Evolutionary conservation across 176 grass and related monocot species (phyloP), one percentile per base, ranked within the genome.

Genomic region (Stipa capillata): DNA sequence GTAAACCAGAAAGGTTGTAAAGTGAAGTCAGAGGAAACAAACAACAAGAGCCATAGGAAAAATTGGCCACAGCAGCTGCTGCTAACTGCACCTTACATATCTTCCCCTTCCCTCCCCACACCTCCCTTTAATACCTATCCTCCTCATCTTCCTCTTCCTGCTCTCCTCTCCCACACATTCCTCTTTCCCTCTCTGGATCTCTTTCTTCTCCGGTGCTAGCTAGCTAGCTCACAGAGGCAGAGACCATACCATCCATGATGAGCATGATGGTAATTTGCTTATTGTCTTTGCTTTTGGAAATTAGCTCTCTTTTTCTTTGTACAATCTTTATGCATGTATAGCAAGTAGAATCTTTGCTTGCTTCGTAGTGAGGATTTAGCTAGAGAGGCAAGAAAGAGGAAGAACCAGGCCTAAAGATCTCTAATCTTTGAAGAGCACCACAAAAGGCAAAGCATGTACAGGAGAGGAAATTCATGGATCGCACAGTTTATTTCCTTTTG

Each of bases 191-290:
- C 87, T 76, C 82, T 69, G 61, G 76, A 84, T 80, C 69, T 84
- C 81, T 54, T 52, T 15, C 76, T 52, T 15, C 76, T 62, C 73
- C n/a, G 45, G 84, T 29, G 77, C 73, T 61, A 77, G 36, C 18
- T 61, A 77, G 36, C 18, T 60, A 32, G 55, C 65, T 48, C 56
- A 47, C 59, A 78, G 34, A 76, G 54, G 36, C 73, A 76, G 25
- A 31, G 57, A 32, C 57, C 76, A 40, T 64, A 76, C 34, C 63
- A 80, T 60, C 82, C 71, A 85, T 85, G 82, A 25, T 89, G 62
- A 89, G 67, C 82, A 80, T 89, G 82, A 85, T 89, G 87, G 87
- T 89, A 89, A 89, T 60, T 80, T 89, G 36, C 23, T 53, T 76
- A 54, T 76, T 79, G 69, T 49, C 24, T 74, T 74, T 74, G 87